These are phyloP conservation scores for Candida dendrica DNA, from an alignment of 805 yeast species.

Conservation along the genomic window DNA sequence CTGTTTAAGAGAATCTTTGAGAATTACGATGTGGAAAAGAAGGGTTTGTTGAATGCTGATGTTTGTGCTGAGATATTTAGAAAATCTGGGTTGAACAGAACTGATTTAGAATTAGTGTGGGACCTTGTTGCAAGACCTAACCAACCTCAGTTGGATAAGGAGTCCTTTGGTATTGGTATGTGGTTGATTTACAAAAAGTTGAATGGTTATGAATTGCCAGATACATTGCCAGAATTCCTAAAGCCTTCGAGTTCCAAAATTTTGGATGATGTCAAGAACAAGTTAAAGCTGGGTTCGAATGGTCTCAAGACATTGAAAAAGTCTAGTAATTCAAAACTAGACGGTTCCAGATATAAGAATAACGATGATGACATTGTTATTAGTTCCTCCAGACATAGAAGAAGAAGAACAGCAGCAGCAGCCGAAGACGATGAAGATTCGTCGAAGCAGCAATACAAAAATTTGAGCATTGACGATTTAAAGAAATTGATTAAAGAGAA, in stretches of 20 bases:
- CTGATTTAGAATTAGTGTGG: slow-evolving; percentile 91
- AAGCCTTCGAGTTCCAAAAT: slow-evolving; percentile 81
- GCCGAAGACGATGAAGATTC: not conserved
- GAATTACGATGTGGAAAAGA: slow-evolving; percentile 73
- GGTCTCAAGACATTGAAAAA: slow-evolving; percentile 13
- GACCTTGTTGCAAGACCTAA: slow-evolving; percentile 78
- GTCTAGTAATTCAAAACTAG: slow-evolving; percentile 20
- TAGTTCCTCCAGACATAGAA: slow-evolving; percentile 20
- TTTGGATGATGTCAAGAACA: slow-evolving; percentile 66
- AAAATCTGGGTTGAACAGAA: slow-evolving; percentile 81
- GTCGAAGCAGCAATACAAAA: slow-evolving; percentile 4
- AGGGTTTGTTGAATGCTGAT: slow-evolving; percentile 75
- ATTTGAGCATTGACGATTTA: slow-evolving; percentile 40
- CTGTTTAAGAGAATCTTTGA: slow-evolving; percentile 84
- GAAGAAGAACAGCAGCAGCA: slow-evolving; percentile 9
- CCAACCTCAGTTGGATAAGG: slow-evolving; percentile 79
- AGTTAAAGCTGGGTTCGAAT: slow-evolving; percentile 15
- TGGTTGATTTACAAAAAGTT: slow-evolving; percentile 86
- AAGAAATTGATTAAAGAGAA: slow-evolving; percentile 70
- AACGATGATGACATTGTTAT: slow-evolving; percentile 52
- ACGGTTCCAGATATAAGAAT: slow-evolving; percentile 57
- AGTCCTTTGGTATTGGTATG: slow-evolving; percentile 96
- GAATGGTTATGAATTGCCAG: slow-evolving; percentile 80
- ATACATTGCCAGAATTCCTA: slow-evolving; percentile 77
- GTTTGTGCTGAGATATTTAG: slow-evolving; percentile 82